A percentile compares a stretch with the other conserved stretches of the same genome.
phyloP scores from a whole-genome alignment of 78 protist genomes.

The Blattamonas nauphoetae region DNA sequence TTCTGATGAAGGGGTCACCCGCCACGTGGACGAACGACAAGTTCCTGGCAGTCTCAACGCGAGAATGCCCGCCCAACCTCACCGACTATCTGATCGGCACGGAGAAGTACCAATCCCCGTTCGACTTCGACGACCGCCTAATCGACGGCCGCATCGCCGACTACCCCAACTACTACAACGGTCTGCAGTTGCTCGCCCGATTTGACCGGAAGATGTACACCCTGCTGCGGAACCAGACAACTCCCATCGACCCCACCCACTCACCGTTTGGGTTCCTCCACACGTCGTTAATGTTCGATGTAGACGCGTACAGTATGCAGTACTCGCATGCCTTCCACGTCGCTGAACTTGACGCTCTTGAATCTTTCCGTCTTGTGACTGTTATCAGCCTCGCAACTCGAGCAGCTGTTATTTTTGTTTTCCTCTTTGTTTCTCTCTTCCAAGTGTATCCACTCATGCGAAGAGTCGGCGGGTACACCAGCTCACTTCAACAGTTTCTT shows the following conservation, averaged over 20 bases:
- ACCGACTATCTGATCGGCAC: background rate
- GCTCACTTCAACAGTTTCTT: background rate
- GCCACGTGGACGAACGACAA: background rate
- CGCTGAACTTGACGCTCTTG: too few relatives aligned
- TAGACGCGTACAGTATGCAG: background rate
- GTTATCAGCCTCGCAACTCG: too few relatives aligned
- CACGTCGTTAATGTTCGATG: background rate
- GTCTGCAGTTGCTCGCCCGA: background rate
- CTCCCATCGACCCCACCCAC: too few relatives aligned
- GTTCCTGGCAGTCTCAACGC: background rate
- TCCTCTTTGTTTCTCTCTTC: background rate
- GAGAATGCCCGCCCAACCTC: background rate
- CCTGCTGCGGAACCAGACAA: too few relatives aligned
- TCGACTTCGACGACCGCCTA: background rate
- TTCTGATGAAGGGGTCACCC: too few relatives aligned
- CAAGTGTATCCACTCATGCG: background rate
- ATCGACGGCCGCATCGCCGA: background rate
- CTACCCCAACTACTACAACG: background rate
- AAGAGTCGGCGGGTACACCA: background rate
- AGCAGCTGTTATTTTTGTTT: too few relatives aligned
- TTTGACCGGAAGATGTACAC: background rate
- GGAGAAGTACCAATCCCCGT: background rate
- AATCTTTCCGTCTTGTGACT: too few relatives aligned
- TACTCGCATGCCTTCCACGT: background rate
- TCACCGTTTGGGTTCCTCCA: too few relatives aligned